Conservation (phyloP, 2,329 filamentous ascomycete genomes). For the Fusarium humuli region DNA sequence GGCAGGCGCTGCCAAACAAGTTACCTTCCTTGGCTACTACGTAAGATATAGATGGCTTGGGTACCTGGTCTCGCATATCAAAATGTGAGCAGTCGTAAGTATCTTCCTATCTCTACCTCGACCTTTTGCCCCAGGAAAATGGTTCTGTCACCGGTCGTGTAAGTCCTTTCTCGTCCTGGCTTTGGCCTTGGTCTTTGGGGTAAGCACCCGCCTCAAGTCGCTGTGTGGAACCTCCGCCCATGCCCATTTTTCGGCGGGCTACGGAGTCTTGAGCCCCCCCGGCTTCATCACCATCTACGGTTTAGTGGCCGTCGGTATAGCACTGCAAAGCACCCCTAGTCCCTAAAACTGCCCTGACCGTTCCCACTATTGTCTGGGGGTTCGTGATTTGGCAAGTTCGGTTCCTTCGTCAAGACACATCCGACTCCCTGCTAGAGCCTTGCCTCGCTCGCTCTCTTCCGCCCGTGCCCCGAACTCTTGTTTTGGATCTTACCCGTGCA, state of each 20-base stretch:
- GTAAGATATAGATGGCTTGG: conserved; percentile 7
- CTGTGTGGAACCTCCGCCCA: conserved; percentile 17
- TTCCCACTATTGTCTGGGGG: conserved; percentile 32
- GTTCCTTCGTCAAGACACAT: conserved; percentile 17
- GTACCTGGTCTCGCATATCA: conserved; percentile 14
- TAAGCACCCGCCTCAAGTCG: conserved; percentile 31
- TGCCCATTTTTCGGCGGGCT: conserved; percentile 22
- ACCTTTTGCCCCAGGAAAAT: conserved; percentile 29
- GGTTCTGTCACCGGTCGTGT: conserved; percentile 3
- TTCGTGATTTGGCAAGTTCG: conserved; percentile 28
- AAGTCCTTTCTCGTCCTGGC: conserved; percentile 3
- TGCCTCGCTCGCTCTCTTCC: conserved; percentile 32
- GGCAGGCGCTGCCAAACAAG: conserved; percentile 18
- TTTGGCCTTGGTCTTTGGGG: conserved; percentile 27
- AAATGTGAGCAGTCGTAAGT: conserved; percentile 15
- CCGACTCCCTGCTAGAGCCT: conserved; percentile 10
- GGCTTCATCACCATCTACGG: conserved; percentile 31
- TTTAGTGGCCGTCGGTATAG: conserved; percentile 39
- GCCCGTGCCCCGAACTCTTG: conserved; percentile 14
- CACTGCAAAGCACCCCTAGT: conserved; percentile 33
- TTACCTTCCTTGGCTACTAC: conserved; percentile 10
- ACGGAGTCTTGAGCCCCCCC: conserved; percentile 26
- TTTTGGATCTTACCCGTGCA: conserved; percentile 16
- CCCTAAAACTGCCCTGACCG: conserved; percentile 32
- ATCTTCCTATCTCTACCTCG: conserved; percentile 8